Base-by-base conservation (phyloP, 257 asterid species). In the Nicotiana otophora region DNA sequence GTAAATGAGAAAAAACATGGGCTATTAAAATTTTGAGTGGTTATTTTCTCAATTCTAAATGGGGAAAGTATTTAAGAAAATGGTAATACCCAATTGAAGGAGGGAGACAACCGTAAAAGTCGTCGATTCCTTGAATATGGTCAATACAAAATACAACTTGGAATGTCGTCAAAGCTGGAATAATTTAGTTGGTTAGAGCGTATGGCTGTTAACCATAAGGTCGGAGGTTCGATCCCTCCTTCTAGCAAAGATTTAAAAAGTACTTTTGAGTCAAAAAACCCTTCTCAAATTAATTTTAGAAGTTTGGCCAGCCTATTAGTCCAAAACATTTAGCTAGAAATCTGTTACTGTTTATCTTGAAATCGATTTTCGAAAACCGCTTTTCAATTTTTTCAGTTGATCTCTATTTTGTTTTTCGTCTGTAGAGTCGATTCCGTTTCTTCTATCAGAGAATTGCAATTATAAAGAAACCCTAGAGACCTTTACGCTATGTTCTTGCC, bases 131-230 rank as follows among this genome's bases (percentile, higher is more conserved):
- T 17, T 0, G 0, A 19, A 28, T 1, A 15, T 28, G 30, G 30
- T 0, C 1, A 30, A 2, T 17, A 1, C 0, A 1, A 0, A 0
- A 4, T 0, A 69, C 2, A 36, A 16, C 23, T 0, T 5, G 0
- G 1, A 1, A 0, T 0, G 14, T 0, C 26, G 4, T 0, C 5
- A 15, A 8, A 87, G 98, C 97, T 96, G 98, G 98, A 94, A 93
- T 96, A 91, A 96, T 97, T 94, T 98, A 96, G 98, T 89, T 94
- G 98, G 99, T 87, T 96, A 96, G 98, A 96, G 98, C 98, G 98
- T 96, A 98, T 96, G 99, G 98, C 98, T 96, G 97, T 93, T 94
- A 94, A 94, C 99, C 98, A 96, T 97, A 93, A 96, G 98, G 98
- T 94, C 98, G 94, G 97, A 96, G 98, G 98, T 94, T 90, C 92